Percentiles rank a stretch among this genome's conserved stretches.
phyloP scores from a whole-genome alignment of 1,284 basidiomycete species.

The Tilletia indica region DNA sequence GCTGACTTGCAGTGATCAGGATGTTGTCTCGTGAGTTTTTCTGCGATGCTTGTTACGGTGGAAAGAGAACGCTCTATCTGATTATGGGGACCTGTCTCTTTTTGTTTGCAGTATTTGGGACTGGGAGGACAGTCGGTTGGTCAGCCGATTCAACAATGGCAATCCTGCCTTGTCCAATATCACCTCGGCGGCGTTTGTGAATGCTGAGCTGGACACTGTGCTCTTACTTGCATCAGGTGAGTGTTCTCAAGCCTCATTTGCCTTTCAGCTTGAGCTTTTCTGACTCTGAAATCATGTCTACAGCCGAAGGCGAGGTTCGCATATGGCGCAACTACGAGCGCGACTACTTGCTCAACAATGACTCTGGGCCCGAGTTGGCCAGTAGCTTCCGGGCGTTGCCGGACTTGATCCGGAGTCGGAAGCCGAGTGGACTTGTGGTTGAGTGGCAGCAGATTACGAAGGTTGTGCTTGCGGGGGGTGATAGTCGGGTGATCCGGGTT shows the following conservation, averaged over 20 bases:
- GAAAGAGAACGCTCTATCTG: too few species aligned
- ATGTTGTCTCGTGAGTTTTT: constrained; percentile 74
- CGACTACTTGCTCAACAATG: constrained; percentile 33
- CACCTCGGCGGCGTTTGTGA: constrained; percentile 88
- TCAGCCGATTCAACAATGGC: constrained; percentile 85
- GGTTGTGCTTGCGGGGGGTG: constrained; percentile 81
- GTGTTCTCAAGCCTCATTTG: constrained; percentile 38
- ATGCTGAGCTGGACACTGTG: constrained; percentile 89
- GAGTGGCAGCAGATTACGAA: constrained; percentile 93
- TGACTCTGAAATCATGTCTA: neutral
- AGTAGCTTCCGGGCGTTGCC: constrained; percentile 87
- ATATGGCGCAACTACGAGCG: constrained; percentile 81
- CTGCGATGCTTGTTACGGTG: neutral
- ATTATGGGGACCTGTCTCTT: neutral
- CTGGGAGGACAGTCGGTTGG: constrained; percentile 76
- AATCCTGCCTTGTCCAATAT: constrained; percentile 79
- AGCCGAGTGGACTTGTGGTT: constrained; percentile 78
- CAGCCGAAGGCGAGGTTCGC: constrained; percentile 86
- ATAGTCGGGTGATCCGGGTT: constrained; percentile 80
- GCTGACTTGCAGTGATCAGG: constrained; percentile 78
- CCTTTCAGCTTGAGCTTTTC: neutral
- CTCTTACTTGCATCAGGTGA: constrained; percentile 82
- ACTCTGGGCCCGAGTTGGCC: constrained; percentile 71
- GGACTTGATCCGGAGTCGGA: constrained; percentile 69
- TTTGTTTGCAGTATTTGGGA: constrained; percentile 76